Conservation (phyloP, 2,329 filamentous ascomycete genomes). For the Fusarium sp. region DNA sequence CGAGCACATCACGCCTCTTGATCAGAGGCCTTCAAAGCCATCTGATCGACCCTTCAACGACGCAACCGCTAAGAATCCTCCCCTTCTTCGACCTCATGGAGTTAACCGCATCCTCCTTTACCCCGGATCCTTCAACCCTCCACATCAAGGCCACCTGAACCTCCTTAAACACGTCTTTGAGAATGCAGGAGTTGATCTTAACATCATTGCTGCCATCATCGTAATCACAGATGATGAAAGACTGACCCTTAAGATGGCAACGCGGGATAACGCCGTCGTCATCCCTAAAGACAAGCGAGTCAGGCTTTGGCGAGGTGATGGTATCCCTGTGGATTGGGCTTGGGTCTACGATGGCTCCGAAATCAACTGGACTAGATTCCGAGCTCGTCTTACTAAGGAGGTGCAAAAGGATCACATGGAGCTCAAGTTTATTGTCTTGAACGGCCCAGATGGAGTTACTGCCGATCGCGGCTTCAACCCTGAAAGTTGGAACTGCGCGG, state of each 20-base stretch:
- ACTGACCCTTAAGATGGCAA: slow-evolving; percentile 42
- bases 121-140: slow-evolving; percentile 56
- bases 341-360: slow-evolving; percentile 45
- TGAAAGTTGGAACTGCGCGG: slow-evolving; percentile 40
- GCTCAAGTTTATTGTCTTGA: slow-evolving; percentile 43
- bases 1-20: slow-evolving; percentile 21
- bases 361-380: slow-evolving; percentile 32
- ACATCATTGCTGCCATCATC: slow-evolving; percentile 51
- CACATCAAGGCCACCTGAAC: slow-evolving; percentile 52
- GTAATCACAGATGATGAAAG: slow-evolving; percentile 44
- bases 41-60: slow-evolving; percentile 36
- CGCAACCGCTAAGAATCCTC: not conserved
- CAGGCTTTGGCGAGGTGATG: slow-evolving; percentile 44
- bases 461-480: slow-evolving; percentile 20
- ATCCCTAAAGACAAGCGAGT: slow-evolving; percentile 43
- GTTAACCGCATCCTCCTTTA: slow-evolving; percentile 52
- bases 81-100: slow-evolving; percentile 21
- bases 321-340: slow-evolving; percentile 36
- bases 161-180: slow-evolving; percentile 50
- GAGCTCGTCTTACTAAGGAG: slow-evolving; percentile 7
- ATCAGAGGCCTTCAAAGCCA: not conserved
- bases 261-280: slow-evolving; percentile 14
- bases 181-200: slow-evolving; percentile 46
- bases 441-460: slow-evolving; percentile 45
- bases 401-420: slow-evolving; percentile 23